Base-by-base conservation (phyloP, 768 basidiomycete genomes). In the Leccinum sublutescens region DNA sequence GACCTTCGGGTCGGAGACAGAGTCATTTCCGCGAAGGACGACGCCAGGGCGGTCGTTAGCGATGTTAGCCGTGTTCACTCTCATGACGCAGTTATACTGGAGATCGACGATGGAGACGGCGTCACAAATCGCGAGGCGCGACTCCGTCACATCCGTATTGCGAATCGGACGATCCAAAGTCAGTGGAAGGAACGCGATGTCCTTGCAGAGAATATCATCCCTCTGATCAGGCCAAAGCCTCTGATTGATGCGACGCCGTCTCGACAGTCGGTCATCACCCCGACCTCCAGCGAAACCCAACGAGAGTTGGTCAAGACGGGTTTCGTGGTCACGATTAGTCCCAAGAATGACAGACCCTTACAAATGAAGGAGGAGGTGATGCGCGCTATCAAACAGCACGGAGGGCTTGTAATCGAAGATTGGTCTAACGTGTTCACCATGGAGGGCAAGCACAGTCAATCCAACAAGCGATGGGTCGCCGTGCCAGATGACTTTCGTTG, bases 361-460 rank as follows among this genome's bases (percentile, higher is more conserved):
- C 74, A 71, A 63, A 76, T 78, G 38, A 85, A 80, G 63, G 78
- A 79, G 4, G 67, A 63, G 4, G 67, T 84, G 21, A 71, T 78
- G 63, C 66, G 60, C 9, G 71, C 72, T 4, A 82, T 89, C 63
- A 79, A 74, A 63, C 69, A 68, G 7, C 71, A 77, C 7, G 88
- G 86, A 1, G 89, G 87, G 4, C 66, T 72, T 5, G 77, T 89
- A 12, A 68, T 89, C 29, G 85, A 87, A 36, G 87, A 91, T 62
- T 83, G 88, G 79, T 71, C 78, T 12, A 76, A 73, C 29, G 70
- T 90, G 36, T 75, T 90, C 58, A 65, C 68, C 31, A 79, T 89
- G 80, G 79, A 82, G 23, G 88, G 87, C 9, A 76, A 72, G 45
- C 74, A 80, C 58, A 72, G 69, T 12, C 61, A 75, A 4, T 63